Evolutionary conservation across 192 early-diverging fungal species (phyloP), one percentile per base, ranked within the genome.

Genomic region (Coemansia javaensis): DNA sequence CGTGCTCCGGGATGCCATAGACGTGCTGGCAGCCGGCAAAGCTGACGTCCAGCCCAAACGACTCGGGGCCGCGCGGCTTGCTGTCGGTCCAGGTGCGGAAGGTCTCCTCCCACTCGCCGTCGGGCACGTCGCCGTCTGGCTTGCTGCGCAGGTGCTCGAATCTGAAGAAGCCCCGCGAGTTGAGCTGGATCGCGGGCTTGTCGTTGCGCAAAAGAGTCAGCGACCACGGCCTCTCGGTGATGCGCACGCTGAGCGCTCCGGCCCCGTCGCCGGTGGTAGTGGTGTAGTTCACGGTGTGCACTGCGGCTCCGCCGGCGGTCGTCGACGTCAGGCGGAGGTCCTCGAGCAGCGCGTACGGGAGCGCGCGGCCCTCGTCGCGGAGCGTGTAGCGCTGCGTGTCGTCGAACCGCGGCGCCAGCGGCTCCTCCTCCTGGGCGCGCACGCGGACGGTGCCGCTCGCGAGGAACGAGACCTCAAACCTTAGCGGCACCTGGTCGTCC

Each of bases 1-100:
- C 83, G 56, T 99, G 97, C 71, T 98, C 89, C 0, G 97, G 94
- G 47, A 99, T 85, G 33, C 97, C 97, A 63, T 97, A 99, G 11
- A 96, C 86, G 65, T 99, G 83, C 31, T 63, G 56, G 48, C 83
- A 87, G 8, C 87, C 89, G 36, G 81, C 82, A 64, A 99, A 99
- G 12, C 80, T 68, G 16, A 99, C 78, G 66, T 99, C 97, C 52
- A 99, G 63, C 13, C 88, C 95, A 67, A 97, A 82, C 0, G 95
- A 97, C 47, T 87, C 83, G 17, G 95, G 93, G 1, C 96, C 97
- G 57, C 84, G 77, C 7, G 94, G 94, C 75, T 99, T 99, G n/a
- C 84, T 75, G 67, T 99, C 97, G 10, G 77, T 82, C 77, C 84
- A 86, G 1, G 84, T 71, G 50, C 82, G 84, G 76, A 98, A 99